Base-by-base conservation (phyloP, 257 asterid species). In the Przewalskia tangutica region DNA sequence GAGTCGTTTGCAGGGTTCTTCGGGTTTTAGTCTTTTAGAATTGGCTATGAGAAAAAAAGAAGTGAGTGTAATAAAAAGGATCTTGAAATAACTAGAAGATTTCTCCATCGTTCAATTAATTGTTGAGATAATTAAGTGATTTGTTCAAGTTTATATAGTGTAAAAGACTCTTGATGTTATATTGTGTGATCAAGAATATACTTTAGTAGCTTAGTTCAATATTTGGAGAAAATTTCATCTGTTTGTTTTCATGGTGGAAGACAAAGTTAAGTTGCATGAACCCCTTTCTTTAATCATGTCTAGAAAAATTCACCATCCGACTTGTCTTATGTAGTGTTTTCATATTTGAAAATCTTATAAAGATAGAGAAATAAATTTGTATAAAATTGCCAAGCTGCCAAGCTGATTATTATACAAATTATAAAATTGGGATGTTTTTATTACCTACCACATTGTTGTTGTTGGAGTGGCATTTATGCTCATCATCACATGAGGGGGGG, bases 1-100 rank as follows among this genome's bases (percentile, higher is more conserved):
- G 46, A 92, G 68, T 40, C 77, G 85, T 9, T 91, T 89, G 88
- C 97, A 91, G 1, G 95, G 97, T 38, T 86, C 46, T 27, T 83
- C 59, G 0, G 84, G 84, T 4, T 81, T 83, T 42, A 58, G 83
- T 13, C 60, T 82, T 59, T 40, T 85, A 5, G 87, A 82, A 11
- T 77, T 38, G n/a, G 32, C 70, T 5, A 27, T 23, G 70, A n/a
- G 8, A 36, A 42, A 53, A 50, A 20, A 48, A 32, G 36, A 1
- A 10, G 82, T 1, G 36, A 88, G 77, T 65, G 88, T 77, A 32
- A 80, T 18, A 53, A 84, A 75, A 80, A 85, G 8, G 80, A 80
- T 64, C 40, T 36, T 68, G 71, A 32, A 56, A 7, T 65, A 20
- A 53, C 20, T 23, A 59, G 12, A 40, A 0, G 16, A 32, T 63